Base-by-base conservation (phyloP, 495 filamentous ascomycete genomes). In the Xylaria curta region DNA sequence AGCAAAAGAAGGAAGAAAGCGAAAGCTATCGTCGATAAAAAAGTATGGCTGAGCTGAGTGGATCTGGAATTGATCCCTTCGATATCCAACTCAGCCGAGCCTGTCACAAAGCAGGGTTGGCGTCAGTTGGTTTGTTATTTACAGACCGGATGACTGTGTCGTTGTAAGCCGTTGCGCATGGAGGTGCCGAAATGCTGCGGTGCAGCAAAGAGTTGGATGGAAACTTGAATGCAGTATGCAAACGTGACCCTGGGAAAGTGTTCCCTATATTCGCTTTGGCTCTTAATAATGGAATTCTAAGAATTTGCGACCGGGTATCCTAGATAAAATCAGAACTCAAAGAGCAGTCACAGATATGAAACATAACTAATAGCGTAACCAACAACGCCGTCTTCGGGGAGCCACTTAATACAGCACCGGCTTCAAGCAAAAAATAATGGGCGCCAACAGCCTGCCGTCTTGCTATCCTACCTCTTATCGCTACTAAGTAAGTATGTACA, bases 321-420 rank as follows among this genome's bases (percentile, higher is more conserved):
- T 46, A 51, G 26, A 38, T 60, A 38, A 46, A 66, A 66, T 10
- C 36, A n/a, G 49, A 51, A 28, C 26, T 51, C 17, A 36, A 21
- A 42, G 42, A 51, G 28, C 47, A 38, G 46, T 54, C 28, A 54
- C 28, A n/a, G 64, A 19, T 17, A 28, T 44, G 47, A 56, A 36
- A 26, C 65, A 26, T 67, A 38, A 38, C 8, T 8, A 38, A 36
- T 66, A 47, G 15, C 38, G 46, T 26, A 10, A 66, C 26, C 4
- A n/a, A 65, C 26, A 6, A 51, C 46, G 46, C 63, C 63, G 63
- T 38, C 63, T 51, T 66, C 63, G 44, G 44, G 42, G 42, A 24
- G 38, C 53, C 58, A 36, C 58, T 60, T 36, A 60, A 38, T 38
- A 60, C 58, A 40, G 19, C 19, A 15, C 42, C 63, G 10, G 49